A percentile compares a stretch with the other conserved stretches of the same genome.
These are phyloP conservation scores for Passiflora organensis DNA, from an alignment of 345 rosid species.

Conservation along the genomic window DNA sequence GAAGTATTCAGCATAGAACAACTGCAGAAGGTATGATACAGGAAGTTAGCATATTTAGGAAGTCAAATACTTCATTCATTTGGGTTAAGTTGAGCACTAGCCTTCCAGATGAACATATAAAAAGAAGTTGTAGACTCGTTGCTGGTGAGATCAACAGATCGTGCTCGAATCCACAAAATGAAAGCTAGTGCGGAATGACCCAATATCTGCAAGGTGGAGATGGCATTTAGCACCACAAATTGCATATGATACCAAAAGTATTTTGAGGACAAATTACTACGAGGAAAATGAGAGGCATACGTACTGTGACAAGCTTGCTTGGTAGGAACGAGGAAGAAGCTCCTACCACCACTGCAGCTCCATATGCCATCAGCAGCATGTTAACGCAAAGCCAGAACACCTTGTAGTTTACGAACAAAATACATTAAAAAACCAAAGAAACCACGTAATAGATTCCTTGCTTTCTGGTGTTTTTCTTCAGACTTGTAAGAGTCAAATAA, in stretches of 20 bases:
- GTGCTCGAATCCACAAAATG: constrained; percentile 23
- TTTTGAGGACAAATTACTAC: neutral
- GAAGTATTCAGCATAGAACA: constrained; percentile 30
- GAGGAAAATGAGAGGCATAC: neutral
- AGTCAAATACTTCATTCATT: too few relatives aligned
- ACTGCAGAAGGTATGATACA: too few relatives aligned
- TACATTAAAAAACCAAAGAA: neutral
- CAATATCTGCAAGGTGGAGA: constrained; percentile 12
- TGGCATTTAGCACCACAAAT: neutral
- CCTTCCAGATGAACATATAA: constrained; percentile 41
- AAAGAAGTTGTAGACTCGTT: constrained; percentile 24
- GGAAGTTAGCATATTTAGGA: too few relatives aligned
- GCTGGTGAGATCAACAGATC: constrained; percentile 16
- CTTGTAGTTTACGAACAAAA: constrained; percentile 3
- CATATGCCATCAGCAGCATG: constrained; percentile 28
- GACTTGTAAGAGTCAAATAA: too few relatives aligned
- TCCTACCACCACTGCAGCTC: constrained; percentile 24
- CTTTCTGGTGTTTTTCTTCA: too few relatives aligned
- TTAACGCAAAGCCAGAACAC: constrained; percentile 28
- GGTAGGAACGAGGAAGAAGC: constrained; percentile 18
- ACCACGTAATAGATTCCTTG: neutral
- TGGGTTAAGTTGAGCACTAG: too few relatives aligned
- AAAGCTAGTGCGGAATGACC: constrained; percentile 23
- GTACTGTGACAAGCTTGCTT: constrained; percentile 23
- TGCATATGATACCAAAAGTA: neutral